Base-by-base conservation (phyloP, 352 stramenopile species). In the Halophytophthora polymorphica region DNA sequence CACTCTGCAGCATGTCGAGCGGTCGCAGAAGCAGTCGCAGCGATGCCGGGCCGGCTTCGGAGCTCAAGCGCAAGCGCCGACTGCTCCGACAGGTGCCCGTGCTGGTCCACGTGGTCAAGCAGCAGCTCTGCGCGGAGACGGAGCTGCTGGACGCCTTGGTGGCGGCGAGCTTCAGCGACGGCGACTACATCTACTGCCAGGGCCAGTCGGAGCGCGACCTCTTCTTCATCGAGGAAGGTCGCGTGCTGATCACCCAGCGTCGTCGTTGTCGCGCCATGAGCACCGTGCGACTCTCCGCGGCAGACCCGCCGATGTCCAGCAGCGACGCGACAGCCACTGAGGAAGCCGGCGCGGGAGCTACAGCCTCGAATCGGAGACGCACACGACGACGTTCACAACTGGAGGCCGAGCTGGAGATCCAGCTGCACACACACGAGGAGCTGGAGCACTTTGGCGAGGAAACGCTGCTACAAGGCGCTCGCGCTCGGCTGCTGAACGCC, bases 381-480 rank as follows among this genome's bases (percentile, higher is more conserved):
- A 50, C 63, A 23, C 73, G 58, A 2, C 60, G 66, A 8, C 64
- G 70, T 12, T 83, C 74, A 10, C 48, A 80, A 3, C 45, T 66
- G 36, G 72, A 81, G 40, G 70, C 68, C 6, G 72, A 81, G 21
- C 59, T 74, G 46, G 71, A 88, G 53, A 69, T 81, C 19, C 72
- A 87, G 38, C 56, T 87, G 18, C 66, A 79, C 45, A 68, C 63
- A 21, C 62, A 75, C 29, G 61, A 83, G 21, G 66, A 76, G 25
- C 50, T 64, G 42, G 77, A 87, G 41, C 88, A 88, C 54, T 93
- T 90, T 54, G 79, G 79, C 7, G 77, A 90, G 50, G 59, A 90
- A 39, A 56, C 69, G 6, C 46, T 86, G 31, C 45, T 86, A 6
- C 61, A 64, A 56, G 50, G 61, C 33, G 29, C 50, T 49, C 66